Evolutionary conservation across 352 stramenopile genomes (phyloP).

Genomic region (Phytophthora multivora): DNA sequence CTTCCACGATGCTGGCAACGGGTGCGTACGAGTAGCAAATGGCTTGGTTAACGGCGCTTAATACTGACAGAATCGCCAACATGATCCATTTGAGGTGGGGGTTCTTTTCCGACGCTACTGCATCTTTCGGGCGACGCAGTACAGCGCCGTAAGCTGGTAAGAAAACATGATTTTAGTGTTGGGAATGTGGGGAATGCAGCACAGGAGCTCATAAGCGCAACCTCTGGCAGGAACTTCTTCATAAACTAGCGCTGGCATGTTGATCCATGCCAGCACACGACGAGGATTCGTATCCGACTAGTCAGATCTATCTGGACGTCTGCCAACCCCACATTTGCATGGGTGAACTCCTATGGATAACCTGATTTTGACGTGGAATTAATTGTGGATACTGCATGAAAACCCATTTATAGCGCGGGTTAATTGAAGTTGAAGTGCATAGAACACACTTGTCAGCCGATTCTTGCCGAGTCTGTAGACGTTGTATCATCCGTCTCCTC

Average conservation of each 20-base stretch:
- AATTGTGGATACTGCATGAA: no score
- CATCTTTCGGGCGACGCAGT: neutral
- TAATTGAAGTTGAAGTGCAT: no score
- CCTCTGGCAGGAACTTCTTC: no score
- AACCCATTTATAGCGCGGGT: no score
- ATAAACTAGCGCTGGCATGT: no score
- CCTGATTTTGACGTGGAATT: no score
- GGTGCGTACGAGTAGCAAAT: conserved; percentile 80
- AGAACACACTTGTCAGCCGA: neutral
- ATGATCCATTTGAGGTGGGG: conserved; percentile 59
- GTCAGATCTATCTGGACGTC: no score
- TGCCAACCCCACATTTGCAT: no score
- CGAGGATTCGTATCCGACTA: no score
- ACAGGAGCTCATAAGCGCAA: no score
- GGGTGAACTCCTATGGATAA: no score
- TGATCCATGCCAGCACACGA: no score
- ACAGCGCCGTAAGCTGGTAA: neutral
- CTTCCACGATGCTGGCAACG: conserved; percentile 59
- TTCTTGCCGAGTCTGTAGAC: neutral
- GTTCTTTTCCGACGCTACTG: neutral
- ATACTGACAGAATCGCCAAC: conserved; percentile 57
- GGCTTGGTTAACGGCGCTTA: conserved; percentile 64
- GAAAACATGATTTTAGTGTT: neutral
- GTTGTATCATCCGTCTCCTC: neutral
- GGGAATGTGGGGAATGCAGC: neutral